A percentile compares a stretch with the other conserved stretches of the same genome.
Conservation (phyloP, 768 basidiomycete species). For the Lentinula raphanica region DNA sequence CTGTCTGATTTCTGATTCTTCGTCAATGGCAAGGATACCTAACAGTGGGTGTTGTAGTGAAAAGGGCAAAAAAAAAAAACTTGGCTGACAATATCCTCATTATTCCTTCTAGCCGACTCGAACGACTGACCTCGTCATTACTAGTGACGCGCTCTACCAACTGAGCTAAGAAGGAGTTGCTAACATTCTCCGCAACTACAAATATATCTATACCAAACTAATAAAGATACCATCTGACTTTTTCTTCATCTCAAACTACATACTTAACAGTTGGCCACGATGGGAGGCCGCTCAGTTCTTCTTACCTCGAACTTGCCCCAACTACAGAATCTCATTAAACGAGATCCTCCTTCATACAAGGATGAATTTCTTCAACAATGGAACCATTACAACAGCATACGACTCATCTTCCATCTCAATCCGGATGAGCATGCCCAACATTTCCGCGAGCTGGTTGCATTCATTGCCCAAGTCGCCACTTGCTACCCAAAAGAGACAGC, state of each 20-base stretch:
- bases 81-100: too few species aligned
- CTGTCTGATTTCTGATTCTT: too few species aligned
- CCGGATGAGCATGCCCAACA: constrained; percentile 83
- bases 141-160: constrained; percentile 15
- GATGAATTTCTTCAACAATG: constrained; percentile 97
- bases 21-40: too few species aligned
- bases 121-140: constrained; percentile 10
- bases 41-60: not conserved
- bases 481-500: constrained; percentile 92
- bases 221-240: too few species aligned
- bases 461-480: constrained; percentile 89
- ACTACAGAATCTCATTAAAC: constrained; percentile 94
- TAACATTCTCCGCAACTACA: not conserved
- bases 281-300: constrained; percentile 59
- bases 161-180: constrained; percentile 14
- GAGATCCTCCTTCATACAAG: constrained; percentile 83
- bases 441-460: constrained; percentile 83
- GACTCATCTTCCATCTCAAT: constrained; percentile 77
- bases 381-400: constrained; percentile 87
- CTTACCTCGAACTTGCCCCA: constrained; percentile 90
- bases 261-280: too few species aligned
- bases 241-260: too few species aligned
- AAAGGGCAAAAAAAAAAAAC: not conserved
- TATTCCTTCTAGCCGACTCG: constrained; percentile 1
- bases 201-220: too few species aligned